Conservation (phyloP, 768 basidiomycete species). For the Sarcomyxa edulis region DNA sequence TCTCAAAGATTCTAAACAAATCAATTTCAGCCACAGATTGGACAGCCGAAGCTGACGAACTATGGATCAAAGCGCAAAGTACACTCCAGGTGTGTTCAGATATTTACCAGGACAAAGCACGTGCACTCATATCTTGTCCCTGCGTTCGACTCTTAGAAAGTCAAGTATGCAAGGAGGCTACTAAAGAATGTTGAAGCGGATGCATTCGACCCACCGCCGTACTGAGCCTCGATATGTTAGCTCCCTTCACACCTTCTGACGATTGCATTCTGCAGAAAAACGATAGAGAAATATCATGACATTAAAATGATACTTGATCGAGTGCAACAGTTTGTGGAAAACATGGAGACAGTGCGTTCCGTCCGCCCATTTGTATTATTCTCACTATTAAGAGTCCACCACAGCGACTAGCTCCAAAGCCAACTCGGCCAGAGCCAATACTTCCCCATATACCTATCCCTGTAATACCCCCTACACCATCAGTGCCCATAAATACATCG, state of each 20-base stretch:
- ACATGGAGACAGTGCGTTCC: slow-evolving; percentile 45
- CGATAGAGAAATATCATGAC: slow-evolving; percentile 38
- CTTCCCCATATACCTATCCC: slow-evolving; percentile 44
- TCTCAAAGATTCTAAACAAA: slow-evolving; percentile 59
- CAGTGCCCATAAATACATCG: slow-evolving; percentile 8
- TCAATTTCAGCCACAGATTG: slow-evolving; percentile 36
- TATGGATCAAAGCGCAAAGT: slow-evolving; percentile 53
- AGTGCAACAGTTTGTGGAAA: slow-evolving; percentile 46
- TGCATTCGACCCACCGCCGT: slow-evolving; percentile 39
- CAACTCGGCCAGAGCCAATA: slow-evolving; percentile 37
- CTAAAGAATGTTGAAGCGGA: slow-evolving; percentile 54
- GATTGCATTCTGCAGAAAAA: slow-evolving; percentile 25
- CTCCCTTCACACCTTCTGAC: slow-evolving; percentile 1
- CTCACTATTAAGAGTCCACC: background rate
- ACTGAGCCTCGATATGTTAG: background rate
- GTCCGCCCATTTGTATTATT: background rate
- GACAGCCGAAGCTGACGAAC: slow-evolving; percentile 20
- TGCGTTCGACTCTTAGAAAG: slow-evolving; percentile 21
- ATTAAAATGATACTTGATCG: slow-evolving; percentile 46
- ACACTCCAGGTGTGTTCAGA: slow-evolving; percentile 45
- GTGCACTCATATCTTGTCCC: background rate
- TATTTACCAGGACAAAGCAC: no score
- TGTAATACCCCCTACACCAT: slow-evolving; percentile 7
- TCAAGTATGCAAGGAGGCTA: slow-evolving; percentile 53
- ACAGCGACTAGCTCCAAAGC: slow-evolving; percentile 37